Percentiles rank a stretch among this genome's conserved stretches.
Evolutionary conservation across 345 rosid species (phyloP).

Genomic region (Acer saccharum): DNA sequence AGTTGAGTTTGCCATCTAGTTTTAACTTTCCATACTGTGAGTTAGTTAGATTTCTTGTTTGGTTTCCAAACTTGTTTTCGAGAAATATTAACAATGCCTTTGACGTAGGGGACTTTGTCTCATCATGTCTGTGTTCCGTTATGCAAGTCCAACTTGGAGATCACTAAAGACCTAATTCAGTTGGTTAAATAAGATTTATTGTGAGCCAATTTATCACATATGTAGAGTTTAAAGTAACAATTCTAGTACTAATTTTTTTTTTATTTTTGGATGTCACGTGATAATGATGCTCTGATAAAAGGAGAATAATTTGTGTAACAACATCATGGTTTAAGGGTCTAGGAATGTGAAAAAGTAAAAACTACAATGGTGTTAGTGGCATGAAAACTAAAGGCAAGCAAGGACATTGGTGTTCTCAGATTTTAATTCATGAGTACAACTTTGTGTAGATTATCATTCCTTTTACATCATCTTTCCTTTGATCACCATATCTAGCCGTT

Average conservation of each 20-base stretch:
- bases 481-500: neutral
- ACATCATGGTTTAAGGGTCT: neutral
- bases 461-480: neutral
- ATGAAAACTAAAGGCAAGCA: neutral
- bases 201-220: no score
- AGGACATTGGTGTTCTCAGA: neutral
- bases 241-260: no score
- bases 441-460: neutral
- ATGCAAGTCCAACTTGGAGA: no score
- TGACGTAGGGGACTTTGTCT: neutral
- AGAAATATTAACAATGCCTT: constrained; percentile 1
- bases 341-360: neutral
- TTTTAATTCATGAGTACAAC: neutral
- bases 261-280: neutral
- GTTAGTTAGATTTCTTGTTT: neutral
- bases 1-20: neutral
- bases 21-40: neutral
- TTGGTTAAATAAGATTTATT: no score
- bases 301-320: neutral
- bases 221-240: no score
- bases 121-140: neutral
- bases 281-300: no score
- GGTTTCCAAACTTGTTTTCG: neutral
- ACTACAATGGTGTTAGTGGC: neutral
- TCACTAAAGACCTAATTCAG: no score